Conservation (phyloP, 768 basidiomycete species). For the Boletales sp. region DNA sequence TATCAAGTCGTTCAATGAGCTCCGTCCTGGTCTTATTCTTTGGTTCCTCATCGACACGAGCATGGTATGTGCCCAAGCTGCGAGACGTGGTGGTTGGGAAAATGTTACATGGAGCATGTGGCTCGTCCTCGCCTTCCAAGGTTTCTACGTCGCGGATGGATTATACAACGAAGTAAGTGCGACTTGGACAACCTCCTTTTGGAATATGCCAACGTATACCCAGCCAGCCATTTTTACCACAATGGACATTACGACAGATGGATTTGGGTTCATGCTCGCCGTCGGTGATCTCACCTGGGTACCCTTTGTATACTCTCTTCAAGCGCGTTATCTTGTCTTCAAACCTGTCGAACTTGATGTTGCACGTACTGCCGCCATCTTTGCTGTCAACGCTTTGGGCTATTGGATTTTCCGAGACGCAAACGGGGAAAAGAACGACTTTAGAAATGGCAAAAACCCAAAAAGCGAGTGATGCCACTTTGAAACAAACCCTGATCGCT, state of each 20-base stretch:
- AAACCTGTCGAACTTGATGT: constrained; percentile 75
- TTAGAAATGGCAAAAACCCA: constrained; percentile 89
- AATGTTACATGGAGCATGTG: constrained; percentile 87
- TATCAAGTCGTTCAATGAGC: constrained; percentile 54
- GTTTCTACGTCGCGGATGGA: constrained; percentile 81
- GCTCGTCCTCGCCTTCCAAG: constrained; percentile 82
- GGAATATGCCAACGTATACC: background rate
- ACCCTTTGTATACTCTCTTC: constrained; percentile 90
- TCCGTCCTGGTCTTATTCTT: constrained; percentile 68
- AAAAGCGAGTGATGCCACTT: constrained; percentile 59
- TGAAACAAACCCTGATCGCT: background rate
- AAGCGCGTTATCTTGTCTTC: constrained; percentile 95
- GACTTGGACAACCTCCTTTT: background rate
- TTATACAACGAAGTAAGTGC: constrained; percentile 83
- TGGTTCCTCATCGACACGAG: constrained; percentile 90
- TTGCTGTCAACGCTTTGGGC: constrained; percentile 65
- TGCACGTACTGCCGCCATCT: constrained; percentile 47
- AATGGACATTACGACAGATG: constrained; percentile 98
- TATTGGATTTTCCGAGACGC: constrained; percentile 88
- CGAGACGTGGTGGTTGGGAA: constrained; percentile 60
- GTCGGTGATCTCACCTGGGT: constrained; percentile 93
- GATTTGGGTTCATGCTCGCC: constrained; percentile 97
- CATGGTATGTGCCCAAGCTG: constrained; percentile 88
- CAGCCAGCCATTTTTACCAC: constrained; percentile 88
- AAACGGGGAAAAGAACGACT: constrained; percentile 95